These are phyloP conservation scores for Neurospora sp. DNA, from an alignment of 495 filamentous ascomycete genomes.

Conservation along the genomic window DNA sequence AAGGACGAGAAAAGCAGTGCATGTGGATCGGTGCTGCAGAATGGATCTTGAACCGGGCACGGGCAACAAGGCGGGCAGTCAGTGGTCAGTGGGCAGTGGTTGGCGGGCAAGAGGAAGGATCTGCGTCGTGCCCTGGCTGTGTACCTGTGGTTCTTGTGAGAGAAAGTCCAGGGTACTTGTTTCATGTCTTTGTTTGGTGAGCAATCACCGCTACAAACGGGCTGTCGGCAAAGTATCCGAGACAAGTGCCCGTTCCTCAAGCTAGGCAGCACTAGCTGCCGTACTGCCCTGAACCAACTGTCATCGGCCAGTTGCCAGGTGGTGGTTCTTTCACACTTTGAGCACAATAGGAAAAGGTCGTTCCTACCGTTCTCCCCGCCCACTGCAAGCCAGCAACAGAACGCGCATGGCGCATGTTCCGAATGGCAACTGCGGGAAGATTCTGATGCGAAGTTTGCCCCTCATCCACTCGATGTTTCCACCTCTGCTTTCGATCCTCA, in stretches of 20 bases:
- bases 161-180: not conserved
- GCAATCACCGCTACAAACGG: not conserved
- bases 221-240: not conserved
- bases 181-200: not conserved
- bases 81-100: not conserved
- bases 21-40: not conserved
- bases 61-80: not conserved
- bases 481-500: not conserved
- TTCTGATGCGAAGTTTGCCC: not conserved
- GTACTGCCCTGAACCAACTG: not conserved
- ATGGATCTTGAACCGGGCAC: not conserved
- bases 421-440: not conserved
- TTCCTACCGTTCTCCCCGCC: not conserved
- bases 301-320: not conserved
- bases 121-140: not conserved
- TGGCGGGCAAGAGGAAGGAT: not conserved
- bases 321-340: not conserved
- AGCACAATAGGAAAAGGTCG: not conserved
- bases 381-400: not conserved
- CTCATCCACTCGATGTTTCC: not conserved
- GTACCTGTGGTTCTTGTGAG: not conserved
- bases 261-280: not conserved
- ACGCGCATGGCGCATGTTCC: not conserved
- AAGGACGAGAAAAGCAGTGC: not conserved
- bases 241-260: not conserved